Percentiles rank a stretch among this genome's conserved stretches.
phyloP scores from a whole-genome alignment of 169 alveolate species.

The Pseudocohnilembus persalinus region DNA sequence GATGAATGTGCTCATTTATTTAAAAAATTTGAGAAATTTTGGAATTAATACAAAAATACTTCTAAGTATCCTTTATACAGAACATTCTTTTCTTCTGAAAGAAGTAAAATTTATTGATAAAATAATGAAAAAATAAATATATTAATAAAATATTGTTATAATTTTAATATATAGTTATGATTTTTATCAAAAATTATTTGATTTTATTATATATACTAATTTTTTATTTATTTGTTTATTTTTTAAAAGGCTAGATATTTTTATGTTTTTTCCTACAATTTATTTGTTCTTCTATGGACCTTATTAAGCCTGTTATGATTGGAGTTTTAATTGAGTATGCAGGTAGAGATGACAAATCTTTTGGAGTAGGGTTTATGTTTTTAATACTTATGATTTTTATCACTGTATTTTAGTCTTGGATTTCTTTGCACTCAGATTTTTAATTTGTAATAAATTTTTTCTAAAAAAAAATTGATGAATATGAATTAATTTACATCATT shows the following conservation, averaged over 20 bases:
- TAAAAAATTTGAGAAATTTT: too few relatives aligned
- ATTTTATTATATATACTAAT: too few relatives aligned
- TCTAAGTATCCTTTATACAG: neutral
- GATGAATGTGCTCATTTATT: too few relatives aligned
- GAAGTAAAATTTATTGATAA: neutral
- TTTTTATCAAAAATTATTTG: too few relatives aligned
- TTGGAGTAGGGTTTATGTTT: neutral
- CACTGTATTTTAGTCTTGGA: neutral
- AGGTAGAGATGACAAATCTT: neutral
- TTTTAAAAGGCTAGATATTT: neutral
- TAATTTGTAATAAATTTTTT: constrained; percentile 6
- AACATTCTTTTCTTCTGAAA: neutral
- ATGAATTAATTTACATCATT: neutral
- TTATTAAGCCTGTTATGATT: neutral
- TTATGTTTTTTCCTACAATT: neutral
- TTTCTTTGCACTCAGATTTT: neutral
- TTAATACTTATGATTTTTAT: neutral
- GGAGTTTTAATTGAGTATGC: neutral
- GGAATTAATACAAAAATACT: neutral
- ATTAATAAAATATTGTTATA: too few relatives aligned
- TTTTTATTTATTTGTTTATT: too few relatives aligned
- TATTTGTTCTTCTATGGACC: neutral
- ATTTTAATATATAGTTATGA: too few relatives aligned
- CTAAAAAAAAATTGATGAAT: neutral
- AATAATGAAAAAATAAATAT: neutral